These are phyloP conservation scores for Mycena venus DNA, from an alignment of 768 basidiomycete genomes.

Conservation along the genomic window DNA sequence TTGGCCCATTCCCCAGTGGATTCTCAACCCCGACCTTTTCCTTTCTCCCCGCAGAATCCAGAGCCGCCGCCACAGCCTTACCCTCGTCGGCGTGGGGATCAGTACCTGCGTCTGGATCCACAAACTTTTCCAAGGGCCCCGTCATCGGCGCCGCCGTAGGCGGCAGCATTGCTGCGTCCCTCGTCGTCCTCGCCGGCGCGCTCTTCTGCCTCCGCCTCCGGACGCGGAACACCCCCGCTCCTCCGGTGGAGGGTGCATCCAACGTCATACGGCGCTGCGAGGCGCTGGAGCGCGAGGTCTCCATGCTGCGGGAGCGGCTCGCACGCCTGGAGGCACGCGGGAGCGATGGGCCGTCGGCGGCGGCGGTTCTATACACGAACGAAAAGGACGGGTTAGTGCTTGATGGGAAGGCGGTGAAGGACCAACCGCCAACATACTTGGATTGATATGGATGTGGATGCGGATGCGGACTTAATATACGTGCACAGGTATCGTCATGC, in stretches of 20 bases:
- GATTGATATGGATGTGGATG: too few species aligned
- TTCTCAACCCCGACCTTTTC: too few species aligned
- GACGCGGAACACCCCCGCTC: neutral
- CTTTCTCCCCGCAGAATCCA: too few species aligned
- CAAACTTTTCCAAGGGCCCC: neutral
- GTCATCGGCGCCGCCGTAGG: slow-evolving; percentile 6
- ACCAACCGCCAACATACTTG: neutral
- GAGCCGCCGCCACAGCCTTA: too few species aligned
- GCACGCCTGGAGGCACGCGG: neutral
- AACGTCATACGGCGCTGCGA: neutral
- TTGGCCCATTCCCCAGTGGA: too few species aligned
- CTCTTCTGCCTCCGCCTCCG: slow-evolving; percentile 3
- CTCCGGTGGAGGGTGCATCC: neutral
- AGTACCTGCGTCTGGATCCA: too few species aligned
- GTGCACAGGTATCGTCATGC: too few species aligned
- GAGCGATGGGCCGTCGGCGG: too few species aligned
- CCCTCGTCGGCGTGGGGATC: too few species aligned
- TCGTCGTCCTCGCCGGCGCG: slow-evolving; percentile 1
- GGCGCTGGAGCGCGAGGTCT: neutral
- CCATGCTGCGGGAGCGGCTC: neutral
- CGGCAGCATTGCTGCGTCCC: neutral
- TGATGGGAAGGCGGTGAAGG: neutral
- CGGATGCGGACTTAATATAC: too few species aligned
- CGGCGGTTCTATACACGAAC: neutral
- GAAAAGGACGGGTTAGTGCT: neutral